Evolutionary conservation across 2,329 filamentous ascomycete genomes (phyloP).

Genomic region (Fusarium kyushuense): DNA sequence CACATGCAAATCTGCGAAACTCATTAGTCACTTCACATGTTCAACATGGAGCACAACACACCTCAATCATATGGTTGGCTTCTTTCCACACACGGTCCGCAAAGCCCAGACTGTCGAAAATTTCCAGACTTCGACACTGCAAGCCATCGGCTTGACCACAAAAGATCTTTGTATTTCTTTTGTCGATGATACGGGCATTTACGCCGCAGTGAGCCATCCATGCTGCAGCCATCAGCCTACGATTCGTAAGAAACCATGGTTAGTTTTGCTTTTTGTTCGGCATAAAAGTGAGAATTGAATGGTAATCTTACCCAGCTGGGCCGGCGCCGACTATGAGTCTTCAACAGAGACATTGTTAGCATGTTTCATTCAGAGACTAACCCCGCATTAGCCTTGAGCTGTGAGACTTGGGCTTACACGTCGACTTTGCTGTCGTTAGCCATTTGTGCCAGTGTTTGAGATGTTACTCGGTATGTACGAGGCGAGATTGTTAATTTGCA

Average conservation of each 20-base stretch:
- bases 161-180: constrained; percentile 5
- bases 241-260: background rate
- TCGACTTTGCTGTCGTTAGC: background rate
- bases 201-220: constrained; percentile 9
- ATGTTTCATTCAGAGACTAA: background rate
- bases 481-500: too few species aligned
- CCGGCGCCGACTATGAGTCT: constrained; percentile 1
- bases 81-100: constrained; percentile 1
- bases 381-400: background rate
- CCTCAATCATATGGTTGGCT: constrained; percentile 5
- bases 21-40: background rate
- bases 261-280: background rate
- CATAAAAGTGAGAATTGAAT: background rate
- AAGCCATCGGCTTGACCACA: constrained; percentile 1
- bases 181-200: background rate
- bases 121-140: constrained; percentile 1
- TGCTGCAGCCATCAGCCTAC: background rate
- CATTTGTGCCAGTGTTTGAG: background rate
- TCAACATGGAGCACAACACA: accelerated
- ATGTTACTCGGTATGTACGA: background rate
- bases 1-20: background rate
- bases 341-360: background rate
- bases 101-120: background rate
- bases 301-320: background rate
- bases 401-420: background rate